These are phyloP conservation scores for Macrolepiota albuminosa DNA, from an alignment of 768 basidiomycete species.

Conservation along the genomic window DNA sequence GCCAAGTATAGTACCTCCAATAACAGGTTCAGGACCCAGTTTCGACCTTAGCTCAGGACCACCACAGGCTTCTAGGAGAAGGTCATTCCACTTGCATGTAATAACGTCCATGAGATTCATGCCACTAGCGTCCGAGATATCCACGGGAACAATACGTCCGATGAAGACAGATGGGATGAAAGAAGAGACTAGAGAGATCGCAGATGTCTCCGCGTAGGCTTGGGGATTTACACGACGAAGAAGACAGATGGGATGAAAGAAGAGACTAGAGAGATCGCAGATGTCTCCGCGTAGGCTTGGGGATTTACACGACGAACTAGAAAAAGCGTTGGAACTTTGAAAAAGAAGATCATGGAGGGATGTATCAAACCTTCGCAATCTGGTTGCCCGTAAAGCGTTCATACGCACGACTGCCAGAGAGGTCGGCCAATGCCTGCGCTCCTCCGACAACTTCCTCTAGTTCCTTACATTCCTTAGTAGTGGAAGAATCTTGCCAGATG, in stretches of 20 bases:
- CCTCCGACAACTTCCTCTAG: constrained; percentile 69
- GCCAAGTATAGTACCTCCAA: constrained; percentile 65
- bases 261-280: constrained; percentile 73
- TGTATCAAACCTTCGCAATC: constrained; percentile 55
- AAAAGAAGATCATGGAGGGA: neutral
- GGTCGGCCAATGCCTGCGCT: constrained; percentile 62
- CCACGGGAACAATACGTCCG: constrained; percentile 72
- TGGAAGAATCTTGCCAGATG: constrained; percentile 93
- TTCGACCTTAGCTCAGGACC: constrained; percentile 63
- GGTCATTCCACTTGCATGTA: constrained; percentile 68
- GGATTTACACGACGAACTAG: constrained; percentile 52
- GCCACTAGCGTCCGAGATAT: constrained; percentile 85
- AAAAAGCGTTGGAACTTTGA: neutral
- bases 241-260: constrained; percentile 84
- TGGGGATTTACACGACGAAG: constrained; percentile 48
- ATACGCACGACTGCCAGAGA: constrained; percentile 81
- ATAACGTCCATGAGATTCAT: constrained; percentile 86
- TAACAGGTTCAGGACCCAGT: constrained; percentile 73
- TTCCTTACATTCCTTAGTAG: constrained; percentile 64
- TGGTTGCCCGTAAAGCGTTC: constrained; percentile 88
- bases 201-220: constrained; percentile 53
- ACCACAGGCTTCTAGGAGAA: constrained; percentile 62
- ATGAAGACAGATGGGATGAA: constrained; percentile 83
- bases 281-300: constrained; percentile 52
- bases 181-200: constrained; percentile 78